Evolutionary conservation across 2,329 filamentous ascomycete genomes (phyloP).

Genomic region (Neophaeococcomyces mojaviensis): DNA sequence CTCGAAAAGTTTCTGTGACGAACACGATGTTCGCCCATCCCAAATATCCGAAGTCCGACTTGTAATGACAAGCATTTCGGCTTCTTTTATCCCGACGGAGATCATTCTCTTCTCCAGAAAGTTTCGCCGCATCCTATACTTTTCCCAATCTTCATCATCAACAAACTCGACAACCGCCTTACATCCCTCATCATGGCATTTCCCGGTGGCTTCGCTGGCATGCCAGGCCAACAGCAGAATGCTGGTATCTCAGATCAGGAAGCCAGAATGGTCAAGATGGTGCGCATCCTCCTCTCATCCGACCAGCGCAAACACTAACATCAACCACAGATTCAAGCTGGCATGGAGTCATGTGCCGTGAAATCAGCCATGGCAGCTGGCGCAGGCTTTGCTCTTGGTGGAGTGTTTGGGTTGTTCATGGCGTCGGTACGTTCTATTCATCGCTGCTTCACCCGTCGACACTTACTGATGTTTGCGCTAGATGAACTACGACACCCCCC

Average conservation of each 20-base stretch:
- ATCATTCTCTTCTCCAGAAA: background rate
- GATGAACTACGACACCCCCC: slow-evolving; percentile 98
- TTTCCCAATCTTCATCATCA: background rate
- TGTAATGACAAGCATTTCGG: background rate
- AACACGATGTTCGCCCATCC: background rate
- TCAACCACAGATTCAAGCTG: slow-evolving; percentile 59
- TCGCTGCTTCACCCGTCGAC: background rate
- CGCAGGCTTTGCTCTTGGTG: slow-evolving; percentile 90
- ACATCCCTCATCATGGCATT: slow-evolving; percentile 2
- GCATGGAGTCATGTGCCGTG: slow-evolving; percentile 85
- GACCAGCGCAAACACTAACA: background rate
- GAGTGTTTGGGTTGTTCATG: slow-evolving; percentile 96
- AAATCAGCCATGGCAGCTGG: slow-evolving; percentile 86
- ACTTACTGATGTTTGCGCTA: slow-evolving; percentile 29
- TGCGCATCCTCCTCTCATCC: slow-evolving; percentile 17
- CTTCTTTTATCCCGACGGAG: background rate
- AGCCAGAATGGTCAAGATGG: slow-evolving; percentile 41
- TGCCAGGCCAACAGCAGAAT: slow-evolving; percentile 11
- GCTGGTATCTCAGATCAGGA: slow-evolving; percentile 41
- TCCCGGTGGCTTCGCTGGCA: slow-evolving; percentile 8
- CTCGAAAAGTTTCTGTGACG: slow-evolving; percentile 10
- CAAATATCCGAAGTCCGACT: background rate
- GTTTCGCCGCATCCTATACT: too few species aligned
- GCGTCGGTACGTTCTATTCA: slow-evolving; percentile 58
- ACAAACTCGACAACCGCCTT: background rate